A percentile compares a stretch with the other conserved stretches of the same genome.
These are phyloP conservation scores for Areca catechu DNA, from an alignment of 176 grass and related monocot genomes.

Conservation along the genomic window DNA sequence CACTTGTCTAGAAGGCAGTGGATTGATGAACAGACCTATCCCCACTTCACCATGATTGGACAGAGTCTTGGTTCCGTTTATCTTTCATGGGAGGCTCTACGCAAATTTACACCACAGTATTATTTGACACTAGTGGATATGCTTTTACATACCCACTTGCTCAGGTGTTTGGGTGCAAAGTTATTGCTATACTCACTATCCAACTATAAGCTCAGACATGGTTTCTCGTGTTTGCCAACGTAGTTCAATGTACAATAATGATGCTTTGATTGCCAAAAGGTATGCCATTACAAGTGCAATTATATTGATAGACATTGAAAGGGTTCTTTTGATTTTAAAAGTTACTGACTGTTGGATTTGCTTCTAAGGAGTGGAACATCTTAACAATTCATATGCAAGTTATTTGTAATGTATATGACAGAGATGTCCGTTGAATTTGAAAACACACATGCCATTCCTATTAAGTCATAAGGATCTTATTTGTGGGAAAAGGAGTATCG, in stretches of 20 bases:
- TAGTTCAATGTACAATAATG: conserved; percentile 87
- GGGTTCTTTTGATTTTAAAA: too few relatives aligned
- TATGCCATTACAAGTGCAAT: conserved; percentile 1
- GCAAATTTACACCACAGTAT: conserved; percentile 56
- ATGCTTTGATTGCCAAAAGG: conserved; percentile 64
- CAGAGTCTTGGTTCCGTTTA: conserved; percentile 90
- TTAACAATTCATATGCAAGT: too few relatives aligned
- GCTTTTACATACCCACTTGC: conserved; percentile 95
- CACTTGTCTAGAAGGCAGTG: conserved; percentile 79
- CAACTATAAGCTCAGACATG: conserved; percentile 97
- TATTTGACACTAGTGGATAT: conserved; percentile 96
- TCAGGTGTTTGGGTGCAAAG: conserved; percentile 72
- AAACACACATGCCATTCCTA: too few relatives aligned
- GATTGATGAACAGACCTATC: conserved; percentile 77
- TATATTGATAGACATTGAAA: too few relatives aligned
- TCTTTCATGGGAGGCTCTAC: conserved; percentile 84
- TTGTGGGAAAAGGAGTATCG: too few relatives aligned
- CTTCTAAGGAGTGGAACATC: too few relatives aligned
- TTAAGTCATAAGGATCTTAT: too few relatives aligned
- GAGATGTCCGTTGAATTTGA: too few relatives aligned
- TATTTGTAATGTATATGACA: too few relatives aligned
- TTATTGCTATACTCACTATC: conserved; percentile 89
- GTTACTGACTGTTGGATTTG: too few relatives aligned
- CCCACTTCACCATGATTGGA: conserved; percentile 91
- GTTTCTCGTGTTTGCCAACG: conserved; percentile 59